Evolutionary conservation across 805 yeast genomes (phyloP).

Genomic region (Debaryomyces hansenii): DNA sequence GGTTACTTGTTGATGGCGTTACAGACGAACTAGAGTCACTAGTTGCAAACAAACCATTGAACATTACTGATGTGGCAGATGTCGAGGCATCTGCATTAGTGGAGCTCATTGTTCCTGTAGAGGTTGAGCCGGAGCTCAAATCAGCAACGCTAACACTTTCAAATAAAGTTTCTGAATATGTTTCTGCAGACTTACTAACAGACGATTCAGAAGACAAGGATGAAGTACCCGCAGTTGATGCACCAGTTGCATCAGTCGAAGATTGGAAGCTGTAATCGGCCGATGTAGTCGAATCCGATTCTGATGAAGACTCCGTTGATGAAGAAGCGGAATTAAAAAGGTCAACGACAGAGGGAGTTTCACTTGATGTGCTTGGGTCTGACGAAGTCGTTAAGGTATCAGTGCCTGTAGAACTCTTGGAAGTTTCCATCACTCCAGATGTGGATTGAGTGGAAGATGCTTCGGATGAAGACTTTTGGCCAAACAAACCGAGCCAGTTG

Average conservation of each 20-base stretch:
- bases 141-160: neutral
- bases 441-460: too few species aligned
- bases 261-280: neutral
- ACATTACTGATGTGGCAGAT: neutral
- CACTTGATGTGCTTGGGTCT: too few species aligned
- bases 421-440: too few species aligned
- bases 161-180: neutral
- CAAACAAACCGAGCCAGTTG: neutral
- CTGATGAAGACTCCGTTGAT: too few species aligned
- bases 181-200: neutral
- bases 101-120: neutral
- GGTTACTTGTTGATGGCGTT: neutral
- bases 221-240: neutral
- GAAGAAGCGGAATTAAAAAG: too few species aligned
- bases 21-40: neutral
- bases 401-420: too few species aligned
- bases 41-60: too few species aligned
- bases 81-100: neutral
- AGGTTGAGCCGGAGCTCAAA: neutral
- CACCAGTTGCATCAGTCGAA: neutral
- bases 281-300: neutral
- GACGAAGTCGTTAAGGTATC: too few species aligned
- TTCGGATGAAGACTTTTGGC: neutral
- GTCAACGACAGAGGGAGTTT: too few species aligned
- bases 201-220: neutral